These are phyloP conservation scores for Rosa hybrid DNA, from an alignment of 331 rosid genomes.

Conservation along the genomic window DNA sequence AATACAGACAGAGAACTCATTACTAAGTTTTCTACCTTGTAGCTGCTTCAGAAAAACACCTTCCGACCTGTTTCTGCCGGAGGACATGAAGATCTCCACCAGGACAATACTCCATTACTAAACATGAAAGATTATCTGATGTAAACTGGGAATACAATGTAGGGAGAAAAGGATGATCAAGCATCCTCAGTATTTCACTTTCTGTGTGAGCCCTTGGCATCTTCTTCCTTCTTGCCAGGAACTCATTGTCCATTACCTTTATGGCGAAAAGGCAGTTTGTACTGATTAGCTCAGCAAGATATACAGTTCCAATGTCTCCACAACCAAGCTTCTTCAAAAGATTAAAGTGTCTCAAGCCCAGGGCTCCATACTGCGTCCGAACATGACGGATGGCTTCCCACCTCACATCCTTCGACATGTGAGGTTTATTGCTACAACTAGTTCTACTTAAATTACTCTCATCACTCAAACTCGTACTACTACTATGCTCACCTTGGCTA, in stretches of 20 bases:
- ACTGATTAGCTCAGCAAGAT: constrained; percentile 85
- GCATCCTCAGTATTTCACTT: constrained; percentile 87
- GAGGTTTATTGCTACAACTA: constrained; percentile 92
- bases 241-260: constrained; percentile 97
- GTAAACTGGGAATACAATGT: constrained; percentile 86
- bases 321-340: constrained; percentile 97
- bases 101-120: constrained; percentile 97
- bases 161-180: constrained; percentile 98
- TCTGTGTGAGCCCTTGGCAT: constrained; percentile 98
- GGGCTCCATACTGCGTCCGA: constrained; percentile 61
- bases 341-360: constrained; percentile 81
- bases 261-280: constrained; percentile 86
- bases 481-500: constrained; percentile 91
- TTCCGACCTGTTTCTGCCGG: constrained; percentile 81
- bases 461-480: constrained; percentile 94
- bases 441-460: constrained; percentile 82
- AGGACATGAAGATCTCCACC: constrained; percentile 99
- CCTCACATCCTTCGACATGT: constrained; percentile 95
- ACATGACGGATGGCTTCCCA: constrained; percentile 87
- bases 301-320: constrained; percentile 96
- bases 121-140: constrained; percentile 87
- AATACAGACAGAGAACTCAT: not conserved
- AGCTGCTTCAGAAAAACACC: constrained; percentile 78
- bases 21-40: constrained; percentile 58
- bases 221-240: constrained; percentile 88